These are phyloP conservation scores for Lachancea dasiensis DNA, from an alignment of 805 yeast species.

Conservation along the genomic window DNA sequence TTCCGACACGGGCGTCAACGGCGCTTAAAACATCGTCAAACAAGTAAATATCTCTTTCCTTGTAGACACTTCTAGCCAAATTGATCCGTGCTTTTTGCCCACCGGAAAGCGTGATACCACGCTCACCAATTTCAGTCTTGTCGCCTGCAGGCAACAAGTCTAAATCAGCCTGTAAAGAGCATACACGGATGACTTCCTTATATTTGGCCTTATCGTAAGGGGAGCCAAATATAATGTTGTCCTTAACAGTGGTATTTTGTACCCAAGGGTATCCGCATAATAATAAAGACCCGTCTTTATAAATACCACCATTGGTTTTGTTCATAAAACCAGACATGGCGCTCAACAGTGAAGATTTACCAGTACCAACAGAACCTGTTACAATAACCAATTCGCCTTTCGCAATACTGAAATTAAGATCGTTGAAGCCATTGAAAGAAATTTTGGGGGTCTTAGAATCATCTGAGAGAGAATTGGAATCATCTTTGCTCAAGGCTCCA, in stretches of 20 bases:
- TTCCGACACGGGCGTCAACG: conserved; percentile 71
- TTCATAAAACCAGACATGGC: conserved; percentile 62
- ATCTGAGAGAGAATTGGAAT: conserved; percentile 14
- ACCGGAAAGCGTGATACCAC: conserved; percentile 70
- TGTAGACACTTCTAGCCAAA: conserved; percentile 65
- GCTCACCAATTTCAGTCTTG: conserved; percentile 64
- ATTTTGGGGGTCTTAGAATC: conserved; percentile 8
- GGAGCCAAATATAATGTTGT: conserved; percentile 58
- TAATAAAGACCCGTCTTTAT: conserved; percentile 42
- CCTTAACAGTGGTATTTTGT: conserved; percentile 62
- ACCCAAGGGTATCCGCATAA: conserved; percentile 57
- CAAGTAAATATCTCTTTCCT: conserved; percentile 50
- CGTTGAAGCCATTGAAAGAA: conserved; percentile 40
- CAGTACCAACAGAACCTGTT: conserved; percentile 33
- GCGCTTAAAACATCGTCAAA: conserved; percentile 70
- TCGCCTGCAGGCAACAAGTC: conserved; percentile 61
- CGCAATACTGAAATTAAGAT: conserved; percentile 48
- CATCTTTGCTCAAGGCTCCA: conserved; percentile 3
- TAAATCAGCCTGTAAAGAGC: conserved; percentile 55
- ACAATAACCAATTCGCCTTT: conserved; percentile 69
- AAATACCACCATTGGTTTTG: conserved; percentile 42
- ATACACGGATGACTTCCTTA: conserved; percentile 47
- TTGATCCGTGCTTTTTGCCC: conserved; percentile 71
- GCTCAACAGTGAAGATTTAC: conserved; percentile 49
- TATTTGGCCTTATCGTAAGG: conserved; percentile 44